Base-by-base conservation (phyloP, 495 filamentous ascomycete species). In the Penicillium taxi region DNA sequence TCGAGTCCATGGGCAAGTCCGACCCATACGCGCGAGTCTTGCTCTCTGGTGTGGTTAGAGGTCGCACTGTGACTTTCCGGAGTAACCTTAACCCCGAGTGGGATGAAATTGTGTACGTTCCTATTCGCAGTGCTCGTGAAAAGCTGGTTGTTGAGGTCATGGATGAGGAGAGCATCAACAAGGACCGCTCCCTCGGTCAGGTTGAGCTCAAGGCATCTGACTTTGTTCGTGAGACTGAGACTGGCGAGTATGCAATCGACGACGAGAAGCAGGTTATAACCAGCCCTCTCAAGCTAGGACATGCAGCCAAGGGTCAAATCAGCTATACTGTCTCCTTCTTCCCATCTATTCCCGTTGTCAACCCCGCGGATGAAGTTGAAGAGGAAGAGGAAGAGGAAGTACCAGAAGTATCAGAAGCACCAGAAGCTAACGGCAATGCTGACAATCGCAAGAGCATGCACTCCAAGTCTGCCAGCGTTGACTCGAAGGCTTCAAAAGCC, bases 61-160 rank as follows among this genome's bases (percentile, higher is more conserved):
- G 72, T 13, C 77, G 86, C 35, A 95, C 93, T 1, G 91, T 99
- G 30, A 96, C 91, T 1, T 94, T 90, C 64, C 79, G 87, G 50
- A 99, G 90, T 55, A 94, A 95, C 50, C 77, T 99, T 13, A 85
- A 94, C 49, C 91, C 91, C 2, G 80, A 93, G 21, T 99, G 84
- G 83, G 87, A 99, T 50, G 93, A 99, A 58, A 76, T 96, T 9
- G 72, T 94, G 28, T 99, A 99, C 58, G 74, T 99, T 0, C 90
- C 93, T 0, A 74, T 99, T 38, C 93, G 96, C 58, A 84, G 80
- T 8, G 37, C 70, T n/a, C 80, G 82, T 21, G 93, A 96, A 56
- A 89, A 80, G 45, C 57, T 99, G 13, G 75, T 75, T 0, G 61
- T 99, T 9, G 91, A 98, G 58, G 86, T 96, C 42, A 96, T 99